phyloP scores from a whole-genome alignment of 2,329 filamentous ascomycete genomes.

The Coleophoma eucalyptorum region DNA sequence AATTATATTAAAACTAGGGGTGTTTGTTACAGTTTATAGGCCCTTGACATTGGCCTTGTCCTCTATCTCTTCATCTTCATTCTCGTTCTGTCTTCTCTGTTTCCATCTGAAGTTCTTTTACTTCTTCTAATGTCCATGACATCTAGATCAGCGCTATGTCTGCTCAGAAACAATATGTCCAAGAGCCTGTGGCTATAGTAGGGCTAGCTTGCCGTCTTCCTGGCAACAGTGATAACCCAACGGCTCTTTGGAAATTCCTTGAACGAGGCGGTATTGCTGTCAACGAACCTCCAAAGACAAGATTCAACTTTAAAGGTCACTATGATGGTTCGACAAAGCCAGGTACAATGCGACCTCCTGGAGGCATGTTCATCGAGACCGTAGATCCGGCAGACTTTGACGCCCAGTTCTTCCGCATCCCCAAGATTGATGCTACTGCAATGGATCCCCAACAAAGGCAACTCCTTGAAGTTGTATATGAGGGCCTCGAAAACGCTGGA shows the following conservation, averaged over 20 bases:
- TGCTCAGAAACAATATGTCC: conserved; percentile 6
- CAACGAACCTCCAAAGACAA: conserved; percentile 52
- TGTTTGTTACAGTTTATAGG: no score
- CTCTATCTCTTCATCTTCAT: no score
- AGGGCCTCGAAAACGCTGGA: conserved; percentile 42
- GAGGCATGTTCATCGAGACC: conserved; percentile 53
- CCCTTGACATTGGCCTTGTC: no score
- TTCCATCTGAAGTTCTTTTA: no score
- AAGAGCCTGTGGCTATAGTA: conserved; percentile 33
- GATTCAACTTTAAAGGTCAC: conserved; percentile 68
- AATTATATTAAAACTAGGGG: no score
- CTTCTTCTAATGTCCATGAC: no score
- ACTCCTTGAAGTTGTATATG: conserved; percentile 58
- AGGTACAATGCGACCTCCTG: conserved; percentile 68
- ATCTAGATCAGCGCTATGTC: not conserved
- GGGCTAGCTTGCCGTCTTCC: conserved; percentile 30
- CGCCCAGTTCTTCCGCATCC: conserved; percentile 35
- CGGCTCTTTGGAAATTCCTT: conserved; percentile 37
- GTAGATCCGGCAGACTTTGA: conserved; percentile 31
- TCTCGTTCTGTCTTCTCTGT: no score
- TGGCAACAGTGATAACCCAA: conserved; percentile 29
- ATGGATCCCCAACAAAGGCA: conserved; percentile 34
- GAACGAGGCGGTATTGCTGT: conserved; percentile 71
- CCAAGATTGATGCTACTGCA: conserved; percentile 27
- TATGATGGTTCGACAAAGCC: conserved; percentile 61